These are phyloP conservation scores for Pseudopyricularia javanii DNA, from an alignment of 2,329 filamentous ascomycete genomes.

Conservation along the genomic window DNA sequence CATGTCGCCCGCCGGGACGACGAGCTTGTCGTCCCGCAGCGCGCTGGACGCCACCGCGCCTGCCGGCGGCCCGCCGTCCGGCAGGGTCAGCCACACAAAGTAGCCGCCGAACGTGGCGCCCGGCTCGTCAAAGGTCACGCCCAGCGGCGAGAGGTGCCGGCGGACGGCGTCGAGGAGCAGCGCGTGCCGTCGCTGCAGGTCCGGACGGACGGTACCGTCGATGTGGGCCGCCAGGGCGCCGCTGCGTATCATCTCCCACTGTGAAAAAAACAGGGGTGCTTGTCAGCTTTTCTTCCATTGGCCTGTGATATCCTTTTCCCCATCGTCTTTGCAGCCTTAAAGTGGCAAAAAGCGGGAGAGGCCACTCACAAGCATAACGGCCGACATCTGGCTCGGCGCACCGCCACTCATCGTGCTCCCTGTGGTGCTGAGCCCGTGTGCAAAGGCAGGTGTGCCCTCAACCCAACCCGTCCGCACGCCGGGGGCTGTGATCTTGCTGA, in stretches of 20 bases:
- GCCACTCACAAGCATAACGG: conserved; percentile 1
- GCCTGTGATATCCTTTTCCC: not conserved
- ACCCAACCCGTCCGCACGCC: conserved; percentile 82
- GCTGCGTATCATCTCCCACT: conserved; percentile 31
- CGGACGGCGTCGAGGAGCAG: conserved; percentile 48
- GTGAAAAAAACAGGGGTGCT: not conserved
- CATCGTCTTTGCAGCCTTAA: not conserved
- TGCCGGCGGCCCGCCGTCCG: conserved; percentile 32
- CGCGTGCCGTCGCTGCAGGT: conserved; percentile 31
- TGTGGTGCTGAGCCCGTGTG: conserved; percentile 36
- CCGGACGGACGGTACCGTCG: conserved; percentile 26
- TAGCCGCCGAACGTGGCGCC: conserved; percentile 58
- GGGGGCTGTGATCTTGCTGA: conserved; percentile 76
- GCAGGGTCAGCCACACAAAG: conserved; percentile 69
- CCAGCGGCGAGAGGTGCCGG: conserved; percentile 48
- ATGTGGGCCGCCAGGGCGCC: conserved; percentile 33
- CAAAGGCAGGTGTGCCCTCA: conserved; percentile 51
- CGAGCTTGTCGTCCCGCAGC: conserved; percentile 48
- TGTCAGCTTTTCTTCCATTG: not conserved
- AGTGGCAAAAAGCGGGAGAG: not conserved
- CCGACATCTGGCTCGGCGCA: conserved; percentile 32
- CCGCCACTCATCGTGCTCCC: conserved; percentile 45
- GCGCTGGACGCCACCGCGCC: conserved; percentile 44
- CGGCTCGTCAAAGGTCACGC: conserved; percentile 31
- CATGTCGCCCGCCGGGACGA: conserved; percentile 54